Evolutionary conservation across 495 filamentous ascomycete genomes (phyloP).

Genomic region (Neohortaea acidophila): DNA sequence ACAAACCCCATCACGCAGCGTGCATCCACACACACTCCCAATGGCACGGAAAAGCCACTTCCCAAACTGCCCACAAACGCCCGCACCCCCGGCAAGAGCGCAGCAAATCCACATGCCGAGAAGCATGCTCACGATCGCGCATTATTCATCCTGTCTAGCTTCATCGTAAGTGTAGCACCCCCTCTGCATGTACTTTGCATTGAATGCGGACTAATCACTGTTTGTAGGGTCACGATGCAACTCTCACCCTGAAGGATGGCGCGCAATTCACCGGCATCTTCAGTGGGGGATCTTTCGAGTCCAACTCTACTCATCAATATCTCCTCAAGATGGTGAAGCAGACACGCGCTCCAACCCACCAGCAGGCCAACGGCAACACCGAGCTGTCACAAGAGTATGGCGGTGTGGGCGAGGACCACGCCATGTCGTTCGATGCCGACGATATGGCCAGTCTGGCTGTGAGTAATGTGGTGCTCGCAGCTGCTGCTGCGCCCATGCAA

Average conservation of each 20-base stretch:
- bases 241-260: slow-evolving; percentile 51
- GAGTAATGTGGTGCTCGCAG: slow-evolving; percentile 37
- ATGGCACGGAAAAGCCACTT: slow-evolving; percentile 34
- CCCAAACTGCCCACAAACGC: slow-evolving; percentile 23
- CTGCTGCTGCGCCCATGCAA: slow-evolving; percentile 37
- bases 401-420: slow-evolving; percentile 46
- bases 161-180: slow-evolving; percentile 45
- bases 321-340: slow-evolving; percentile 73
- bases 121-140: slow-evolving; percentile 51
- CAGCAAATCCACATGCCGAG: slow-evolving; percentile 47
- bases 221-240: slow-evolving; percentile 49
- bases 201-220: slow-evolving; percentile 12
- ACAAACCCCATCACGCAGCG: slow-evolving; percentile 53
- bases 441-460: slow-evolving; percentile 57
- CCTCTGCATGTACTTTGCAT: neutral
- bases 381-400: slow-evolving; percentile 39
- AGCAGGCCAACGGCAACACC: slow-evolving; percentile 41
- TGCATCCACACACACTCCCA: slow-evolving; percentile 33
- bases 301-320: slow-evolving; percentile 42
- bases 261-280: slow-evolving; percentile 63
- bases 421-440: slow-evolving; percentile 65
- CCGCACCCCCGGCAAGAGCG: slow-evolving; percentile 36
- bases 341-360: slow-evolving; percentile 34
- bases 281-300: slow-evolving; percentile 41
- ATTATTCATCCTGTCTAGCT: slow-evolving; percentile 45